A percentile compares a stretch with the other conserved stretches of the same genome.
Evolutionary conservation across 176 grass and related monocot species (phyloP).

Genomic region (Phoenix roebelenii): DNA sequence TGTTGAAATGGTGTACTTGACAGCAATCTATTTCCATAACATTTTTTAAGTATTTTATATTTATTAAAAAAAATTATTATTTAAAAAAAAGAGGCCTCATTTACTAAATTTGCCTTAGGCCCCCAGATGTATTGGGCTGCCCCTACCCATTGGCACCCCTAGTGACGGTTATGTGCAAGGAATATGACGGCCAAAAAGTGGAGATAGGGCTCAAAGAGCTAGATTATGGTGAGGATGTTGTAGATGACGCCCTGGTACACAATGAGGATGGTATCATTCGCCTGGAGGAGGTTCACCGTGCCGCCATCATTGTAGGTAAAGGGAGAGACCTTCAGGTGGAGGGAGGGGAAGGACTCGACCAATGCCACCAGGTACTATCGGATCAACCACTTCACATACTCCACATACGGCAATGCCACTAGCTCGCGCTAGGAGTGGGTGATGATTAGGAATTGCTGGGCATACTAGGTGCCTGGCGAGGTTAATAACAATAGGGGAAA

Average conservation of each 20-base stretch:
- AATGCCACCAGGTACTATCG: no score
- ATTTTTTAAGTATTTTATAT: no score
- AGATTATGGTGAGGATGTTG: conserved; percentile 68
- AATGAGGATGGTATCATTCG: conserved; percentile 68
- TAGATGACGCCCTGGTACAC: conserved; percentile 60
- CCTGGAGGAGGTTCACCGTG: conserved; percentile 59
- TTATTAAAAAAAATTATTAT: no score
- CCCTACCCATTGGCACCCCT: no score
- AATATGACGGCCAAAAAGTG: conserved; percentile 57
- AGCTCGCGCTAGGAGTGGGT: conserved; percentile 66
- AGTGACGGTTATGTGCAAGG: conserved; percentile 17
- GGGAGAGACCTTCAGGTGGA: no score
- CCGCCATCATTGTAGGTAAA: conserved; percentile 83
- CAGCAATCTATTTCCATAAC: no score
- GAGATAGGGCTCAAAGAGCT: conserved; percentile 79
- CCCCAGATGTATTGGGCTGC: no score
- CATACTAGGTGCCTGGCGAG: conserved; percentile 41
- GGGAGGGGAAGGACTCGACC: no score
- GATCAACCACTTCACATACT: conserved; percentile 28
- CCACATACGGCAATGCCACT: conserved; percentile 52
- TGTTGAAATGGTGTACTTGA: no score
- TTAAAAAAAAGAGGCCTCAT: no score
- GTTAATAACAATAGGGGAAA: neutral
- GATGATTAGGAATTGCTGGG: conserved; percentile 75
- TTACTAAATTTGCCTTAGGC: no score